Conservation (phyloP, 192 early-diverging fungal species). For the Pilaira anomala region DNA sequence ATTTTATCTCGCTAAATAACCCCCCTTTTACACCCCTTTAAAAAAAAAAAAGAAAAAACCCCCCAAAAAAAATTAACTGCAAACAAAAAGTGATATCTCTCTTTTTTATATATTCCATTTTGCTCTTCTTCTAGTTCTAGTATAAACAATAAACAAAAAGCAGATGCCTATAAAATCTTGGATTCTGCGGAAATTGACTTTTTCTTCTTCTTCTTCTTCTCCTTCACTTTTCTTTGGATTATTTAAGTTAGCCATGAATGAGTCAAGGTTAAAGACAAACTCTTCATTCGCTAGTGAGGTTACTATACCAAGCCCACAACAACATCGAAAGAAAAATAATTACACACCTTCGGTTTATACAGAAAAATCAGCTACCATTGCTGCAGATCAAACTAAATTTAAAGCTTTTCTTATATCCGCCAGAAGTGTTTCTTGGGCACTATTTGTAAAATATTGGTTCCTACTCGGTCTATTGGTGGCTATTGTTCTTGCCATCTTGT, state of each 20-base stretch:
- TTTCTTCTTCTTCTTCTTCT: too few relatives aligned
- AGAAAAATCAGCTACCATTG: constrained; percentile 10
- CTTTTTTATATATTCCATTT: too few relatives aligned
- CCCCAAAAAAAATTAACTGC: too few relatives aligned
- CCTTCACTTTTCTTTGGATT: constrained; percentile 26
- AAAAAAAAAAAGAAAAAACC: too few relatives aligned
- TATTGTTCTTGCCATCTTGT: constrained; percentile 61
- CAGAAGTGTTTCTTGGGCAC: neutral
- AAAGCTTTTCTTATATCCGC: neutral
- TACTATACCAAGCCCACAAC: constrained; percentile 7
- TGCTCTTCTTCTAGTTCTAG: too few relatives aligned
- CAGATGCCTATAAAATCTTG: too few relatives aligned
- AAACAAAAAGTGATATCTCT: too few relatives aligned
- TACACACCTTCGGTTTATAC: neutral
- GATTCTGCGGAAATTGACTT: too few relatives aligned
- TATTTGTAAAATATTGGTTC: constrained; percentile 49
- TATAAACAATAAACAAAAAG: too few relatives aligned
- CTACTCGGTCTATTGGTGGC: constrained; percentile 57
- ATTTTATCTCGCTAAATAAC: too few relatives aligned
- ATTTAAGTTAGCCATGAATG: constrained; percentile 26
- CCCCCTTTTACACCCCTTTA: too few relatives aligned
- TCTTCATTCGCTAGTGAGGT: constrained; percentile 24
- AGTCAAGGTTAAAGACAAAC: constrained; percentile 18
- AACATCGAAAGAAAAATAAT: neutral
- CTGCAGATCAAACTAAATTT: neutral